phyloP scores from a whole-genome alignment of 2,329 filamentous ascomycete genomes.

The Phoma herbarum region DNA sequence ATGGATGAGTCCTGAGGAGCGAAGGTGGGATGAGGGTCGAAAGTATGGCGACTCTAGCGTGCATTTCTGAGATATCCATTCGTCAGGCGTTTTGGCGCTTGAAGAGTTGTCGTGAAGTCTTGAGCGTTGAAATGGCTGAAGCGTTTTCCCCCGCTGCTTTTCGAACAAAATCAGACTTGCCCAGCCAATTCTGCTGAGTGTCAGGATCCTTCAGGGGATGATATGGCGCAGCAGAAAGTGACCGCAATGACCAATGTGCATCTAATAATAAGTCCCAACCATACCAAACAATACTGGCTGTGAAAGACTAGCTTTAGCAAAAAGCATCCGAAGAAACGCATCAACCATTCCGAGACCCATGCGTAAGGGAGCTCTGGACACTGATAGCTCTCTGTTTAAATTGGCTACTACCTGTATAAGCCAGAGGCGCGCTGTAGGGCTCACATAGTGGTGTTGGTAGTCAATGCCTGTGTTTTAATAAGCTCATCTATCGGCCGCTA shows the following conservation, averaged over 20 bases:
- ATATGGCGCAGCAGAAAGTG: too few species aligned
- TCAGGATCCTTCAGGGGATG: too few species aligned
- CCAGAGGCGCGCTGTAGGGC: too few species aligned
- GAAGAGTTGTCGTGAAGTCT: not conserved
- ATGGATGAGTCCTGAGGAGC: slow-evolving; percentile 37
- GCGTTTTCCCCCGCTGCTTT: not conserved
- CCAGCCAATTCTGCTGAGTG: not conserved
- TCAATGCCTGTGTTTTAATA: not conserved
- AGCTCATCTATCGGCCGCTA: not conserved
- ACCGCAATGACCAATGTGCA: too few species aligned
- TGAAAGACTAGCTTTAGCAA: not conserved
- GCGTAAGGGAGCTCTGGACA: too few species aligned
- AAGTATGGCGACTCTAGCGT: slow-evolving; percentile 1
- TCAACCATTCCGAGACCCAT: too few species aligned
- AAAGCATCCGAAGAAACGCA: not conserved
- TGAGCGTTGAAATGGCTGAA: not conserved
- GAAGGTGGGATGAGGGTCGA: not conserved
- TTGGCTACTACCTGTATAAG: not conserved
- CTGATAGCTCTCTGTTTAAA: not conserved
- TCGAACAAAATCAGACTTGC: not conserved
- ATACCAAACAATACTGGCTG: not conserved
- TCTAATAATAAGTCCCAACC: not conserved
- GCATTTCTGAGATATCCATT: slow-evolving; percentile 27
- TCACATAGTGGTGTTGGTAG: not conserved
- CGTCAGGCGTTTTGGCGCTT: slow-evolving; percentile 10